Conservation (phyloP, 768 basidiomycete species). For the Hortiboletus campestris region DNA sequence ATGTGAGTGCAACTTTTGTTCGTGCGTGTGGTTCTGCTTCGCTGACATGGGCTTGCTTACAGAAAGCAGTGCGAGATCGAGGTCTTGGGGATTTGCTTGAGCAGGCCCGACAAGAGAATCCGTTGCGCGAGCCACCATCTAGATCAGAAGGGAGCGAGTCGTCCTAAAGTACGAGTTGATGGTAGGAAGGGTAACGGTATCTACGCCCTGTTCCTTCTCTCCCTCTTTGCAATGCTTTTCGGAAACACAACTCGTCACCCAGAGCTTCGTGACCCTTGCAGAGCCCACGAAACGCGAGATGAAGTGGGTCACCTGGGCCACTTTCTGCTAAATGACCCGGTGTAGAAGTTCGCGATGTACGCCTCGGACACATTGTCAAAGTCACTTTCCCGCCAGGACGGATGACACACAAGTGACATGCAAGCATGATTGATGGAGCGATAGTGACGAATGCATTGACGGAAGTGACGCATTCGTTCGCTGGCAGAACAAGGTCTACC, state of each 20-base stretch:
- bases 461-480: neutral
- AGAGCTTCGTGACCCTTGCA: neutral
- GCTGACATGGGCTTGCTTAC: neutral
- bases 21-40: neutral
- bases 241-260: neutral
- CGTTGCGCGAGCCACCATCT: conserved; percentile 58
- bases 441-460: neutral
- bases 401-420: neutral
- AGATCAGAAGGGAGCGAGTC: conserved; percentile 5
- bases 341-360: neutral
- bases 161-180: conserved; percentile 12
- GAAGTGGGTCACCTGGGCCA: neutral
- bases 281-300: neutral
- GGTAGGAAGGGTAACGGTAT: neutral
- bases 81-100: conserved; percentile 73
- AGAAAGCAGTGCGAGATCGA: conserved; percentile 81
- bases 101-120: conserved; percentile 80
- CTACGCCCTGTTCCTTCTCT: neutral
- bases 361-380: neutral
- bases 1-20: conserved; percentile 48
- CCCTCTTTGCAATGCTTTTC: neutral
- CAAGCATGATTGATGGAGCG: neutral
- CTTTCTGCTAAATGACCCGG: neutral
- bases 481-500: too few species aligned
- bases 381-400: neutral